phyloP scores from a whole-genome alignment of 805 yeast species.

The Kazachstania bromeliacearum region DNA sequence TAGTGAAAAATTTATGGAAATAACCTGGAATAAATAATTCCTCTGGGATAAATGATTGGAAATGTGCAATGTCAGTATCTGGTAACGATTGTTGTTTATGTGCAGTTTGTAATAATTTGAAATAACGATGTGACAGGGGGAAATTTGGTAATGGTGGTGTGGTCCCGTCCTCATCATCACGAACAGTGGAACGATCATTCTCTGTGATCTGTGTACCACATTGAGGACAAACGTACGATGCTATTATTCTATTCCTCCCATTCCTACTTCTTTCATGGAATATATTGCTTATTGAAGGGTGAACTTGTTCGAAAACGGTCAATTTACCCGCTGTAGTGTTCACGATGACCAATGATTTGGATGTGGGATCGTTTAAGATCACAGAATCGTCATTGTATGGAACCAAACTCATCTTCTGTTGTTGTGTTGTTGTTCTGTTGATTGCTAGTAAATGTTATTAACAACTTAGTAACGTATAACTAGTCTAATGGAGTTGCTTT shows the following conservation, averaged over 20 bases:
- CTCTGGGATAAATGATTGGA: conserved; percentile 32
- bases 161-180: not conserved
- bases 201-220: conserved; percentile 24
- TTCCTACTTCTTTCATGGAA: not conserved
- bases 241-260: not conserved
- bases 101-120: conserved; percentile 2
- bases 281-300: not conserved
- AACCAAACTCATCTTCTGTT: conserved; percentile 20
- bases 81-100: conserved; percentile 2
- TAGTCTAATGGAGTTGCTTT: too few relatives aligned
- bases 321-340: conserved; percentile 20
- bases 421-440: too few relatives aligned
- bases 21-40: conserved; percentile 75
- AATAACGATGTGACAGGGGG: conserved; percentile 2
- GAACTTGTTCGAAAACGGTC: conserved; percentile 16
- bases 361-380: conserved; percentile 23
- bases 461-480: too few relatives aligned
- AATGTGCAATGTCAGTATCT: not conserved
- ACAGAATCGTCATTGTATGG: conserved; percentile 21
- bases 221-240: conserved; percentile 21
- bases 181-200: not conserved
- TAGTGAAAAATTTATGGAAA: conserved; percentile 60
- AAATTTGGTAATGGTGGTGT: conserved; percentile 1
- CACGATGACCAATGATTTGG: conserved; percentile 24
- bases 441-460: too few relatives aligned